Percentiles rank a stretch among this genome's conserved stretches.
Evolutionary conservation across 2,329 filamentous ascomycete genomes (phyloP).

Genomic region (Aspergillus niger): DNA sequence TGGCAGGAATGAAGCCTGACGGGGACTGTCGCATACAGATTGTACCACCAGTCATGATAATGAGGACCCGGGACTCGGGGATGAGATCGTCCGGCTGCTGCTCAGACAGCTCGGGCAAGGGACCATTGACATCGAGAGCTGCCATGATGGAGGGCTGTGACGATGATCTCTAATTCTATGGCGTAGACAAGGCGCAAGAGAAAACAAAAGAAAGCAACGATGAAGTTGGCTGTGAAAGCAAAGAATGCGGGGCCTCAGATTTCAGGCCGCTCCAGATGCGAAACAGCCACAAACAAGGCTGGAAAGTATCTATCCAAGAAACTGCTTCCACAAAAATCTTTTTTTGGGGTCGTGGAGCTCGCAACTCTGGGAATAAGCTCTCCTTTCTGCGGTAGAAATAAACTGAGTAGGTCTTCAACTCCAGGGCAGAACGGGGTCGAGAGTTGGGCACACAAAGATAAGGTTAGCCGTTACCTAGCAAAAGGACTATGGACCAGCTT

Average conservation of each 20-base stretch:
- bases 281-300: neutral
- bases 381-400: neutral
- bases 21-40: conserved; percentile 88
- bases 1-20: conserved; percentile 76
- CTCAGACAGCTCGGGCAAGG: conserved; percentile 27
- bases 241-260: conserved; percentile 6
- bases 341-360: neutral
- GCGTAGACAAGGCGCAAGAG: neutral
- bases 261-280: neutral
- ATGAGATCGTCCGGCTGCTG: conserved; percentile 26
- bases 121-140: conserved; percentile 19
- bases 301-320: neutral
- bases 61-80: conserved; percentile 78
- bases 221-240: neutral
- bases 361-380: neutral
- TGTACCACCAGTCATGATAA: conserved; percentile 80
- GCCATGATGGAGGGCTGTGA: conserved; percentile 21
- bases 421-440: neutral
- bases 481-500: neutral
- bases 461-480: neutral
- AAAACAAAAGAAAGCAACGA: neutral
- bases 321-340: neutral
- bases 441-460: neutral
- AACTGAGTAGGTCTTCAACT: neutral
- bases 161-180: neutral